phyloP scores from a whole-genome alignment of 1,284 basidiomycete species.

The Puccinia horiana region DNA sequence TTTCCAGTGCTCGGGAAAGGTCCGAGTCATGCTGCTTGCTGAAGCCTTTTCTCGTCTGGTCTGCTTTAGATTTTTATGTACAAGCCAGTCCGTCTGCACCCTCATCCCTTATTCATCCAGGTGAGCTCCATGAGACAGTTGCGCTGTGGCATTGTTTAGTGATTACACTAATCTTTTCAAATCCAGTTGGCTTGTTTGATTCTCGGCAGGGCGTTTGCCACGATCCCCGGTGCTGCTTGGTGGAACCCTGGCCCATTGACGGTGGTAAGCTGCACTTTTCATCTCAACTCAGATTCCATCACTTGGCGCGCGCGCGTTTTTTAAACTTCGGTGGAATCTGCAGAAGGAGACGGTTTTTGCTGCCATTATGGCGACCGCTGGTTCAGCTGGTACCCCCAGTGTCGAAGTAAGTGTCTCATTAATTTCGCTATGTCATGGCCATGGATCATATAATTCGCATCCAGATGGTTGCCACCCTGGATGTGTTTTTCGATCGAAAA shows the following conservation, averaged over 20 bases:
- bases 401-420: conserved; percentile 27
- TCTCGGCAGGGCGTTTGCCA: conserved; percentile 17
- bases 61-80: conserved; percentile 25
- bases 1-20: neutral
- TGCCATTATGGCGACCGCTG: conserved; percentile 37
- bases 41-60: neutral
- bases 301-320: neutral
- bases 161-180: neutral
- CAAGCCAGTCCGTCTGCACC: conserved; percentile 36
- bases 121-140: neutral
- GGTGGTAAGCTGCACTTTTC: conserved; percentile 15
- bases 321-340: neutral
- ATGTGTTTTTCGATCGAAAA: conserved; percentile 40
- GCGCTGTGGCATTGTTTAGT: neutral
- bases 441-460: neutral
- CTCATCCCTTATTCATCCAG: conserved; percentile 36
- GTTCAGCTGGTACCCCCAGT: conserved; percentile 14
- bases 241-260: conserved; percentile 42
- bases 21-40: neutral
- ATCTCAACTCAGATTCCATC: neutral
- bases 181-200: conserved; percentile 41
- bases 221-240: conserved; percentile 40
- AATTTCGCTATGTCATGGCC: neutral
- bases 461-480: conserved; percentile 35
- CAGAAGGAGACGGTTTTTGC: conserved; percentile 48